These are phyloP conservation scores for Saksenaea vasiformis DNA, from an alignment of 371 early-diverging fungal species.

Conservation along the genomic window DNA sequence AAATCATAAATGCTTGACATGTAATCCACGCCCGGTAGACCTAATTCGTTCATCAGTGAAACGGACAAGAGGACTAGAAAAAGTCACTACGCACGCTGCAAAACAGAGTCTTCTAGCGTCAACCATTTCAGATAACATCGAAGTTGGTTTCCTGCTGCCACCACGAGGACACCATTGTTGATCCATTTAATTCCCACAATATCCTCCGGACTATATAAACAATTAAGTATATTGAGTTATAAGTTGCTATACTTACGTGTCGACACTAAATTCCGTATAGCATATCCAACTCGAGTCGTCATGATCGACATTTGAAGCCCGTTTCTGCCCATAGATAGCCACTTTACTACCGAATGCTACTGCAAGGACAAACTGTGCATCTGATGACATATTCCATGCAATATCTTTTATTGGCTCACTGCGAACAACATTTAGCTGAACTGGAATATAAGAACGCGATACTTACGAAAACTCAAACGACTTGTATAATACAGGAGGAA, in stretches of 20 bases:
- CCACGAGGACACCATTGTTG: conserved; percentile 63
- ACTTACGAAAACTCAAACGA: conserved; percentile 31
- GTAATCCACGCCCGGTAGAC: conserved; percentile 27
- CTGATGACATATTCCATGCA: conserved; percentile 74
- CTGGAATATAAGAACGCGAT: neutral
- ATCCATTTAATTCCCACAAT: conserved; percentile 67
- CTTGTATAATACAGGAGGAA: conserved; percentile 23
- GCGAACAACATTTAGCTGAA: neutral
- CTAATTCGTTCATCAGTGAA: neutral
- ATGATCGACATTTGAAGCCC: conserved; percentile 25
- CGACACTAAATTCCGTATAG: conserved; percentile 47
- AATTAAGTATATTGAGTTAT: neutral
- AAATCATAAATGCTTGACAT: conserved; percentile 60
- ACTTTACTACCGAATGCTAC: conserved; percentile 53
- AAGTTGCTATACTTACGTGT: conserved; percentile 31
- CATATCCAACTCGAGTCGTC: conserved; percentile 40
- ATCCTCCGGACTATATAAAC: conserved; percentile 25
- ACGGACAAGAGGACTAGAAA: neutral
- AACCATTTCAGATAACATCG: conserved; percentile 71
- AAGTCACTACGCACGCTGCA: conserved; percentile 29
- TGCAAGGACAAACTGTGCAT: conserved; percentile 73
- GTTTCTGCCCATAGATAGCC: conserved; percentile 54
- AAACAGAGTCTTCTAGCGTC: conserved; percentile 40
- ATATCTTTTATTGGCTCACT: conserved; percentile 52
- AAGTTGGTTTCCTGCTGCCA: conserved; percentile 61